Base-by-base conservation (phyloP, 306 rosid species). In the Hippophae tibetana region DNA sequence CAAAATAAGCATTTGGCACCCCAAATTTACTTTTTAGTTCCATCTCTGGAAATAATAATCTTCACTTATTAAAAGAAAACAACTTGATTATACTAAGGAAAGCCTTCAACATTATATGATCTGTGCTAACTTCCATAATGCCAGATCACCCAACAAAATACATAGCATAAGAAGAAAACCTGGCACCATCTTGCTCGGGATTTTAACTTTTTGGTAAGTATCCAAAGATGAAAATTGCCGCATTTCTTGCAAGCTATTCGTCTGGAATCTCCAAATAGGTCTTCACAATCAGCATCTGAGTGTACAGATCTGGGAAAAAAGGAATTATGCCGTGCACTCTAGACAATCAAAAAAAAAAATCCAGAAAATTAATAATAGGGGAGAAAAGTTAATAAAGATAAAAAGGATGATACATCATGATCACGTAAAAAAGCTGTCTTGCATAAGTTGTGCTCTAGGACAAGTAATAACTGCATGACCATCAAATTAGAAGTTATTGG, bases 181-280 rank as follows among this genome's bases (percentile, higher is more conserved):
- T 93, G 99, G 77, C 99, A 93, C 97, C 95, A 93, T 82, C 99
- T 81, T 56, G 97, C 95, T 63, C 74, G 90, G 57, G 94, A 72
- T 77, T 93, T 93, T 55, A 78, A 74, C 73, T 88, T 93, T 76
- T 69, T 74, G 31, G 97, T 93, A 71, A 78, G 90, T 65, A 77
- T 59, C 99, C 99, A 93, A 8, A 81, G 52, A 74, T 93, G 99
- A 79, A 78, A 84, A 58, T 78, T 68, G 60, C 82, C 82, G 69
- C 99, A 93, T 58, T 76, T 93, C 78, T 89, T 88, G 85, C 99
- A 93, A 41, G 80, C 88, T 64, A 88, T 86, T 70, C 73, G 76
- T 73, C 95, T 88, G 55, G 90, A 82, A 43, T 93, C 90, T 58
- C 84, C 86, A 42, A 77, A 74, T 61, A 81, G 85, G 43, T 93